phyloP scores from a whole-genome alignment of 192 early-diverging fungal genomes.

The Diversispora epigaea region DNA sequence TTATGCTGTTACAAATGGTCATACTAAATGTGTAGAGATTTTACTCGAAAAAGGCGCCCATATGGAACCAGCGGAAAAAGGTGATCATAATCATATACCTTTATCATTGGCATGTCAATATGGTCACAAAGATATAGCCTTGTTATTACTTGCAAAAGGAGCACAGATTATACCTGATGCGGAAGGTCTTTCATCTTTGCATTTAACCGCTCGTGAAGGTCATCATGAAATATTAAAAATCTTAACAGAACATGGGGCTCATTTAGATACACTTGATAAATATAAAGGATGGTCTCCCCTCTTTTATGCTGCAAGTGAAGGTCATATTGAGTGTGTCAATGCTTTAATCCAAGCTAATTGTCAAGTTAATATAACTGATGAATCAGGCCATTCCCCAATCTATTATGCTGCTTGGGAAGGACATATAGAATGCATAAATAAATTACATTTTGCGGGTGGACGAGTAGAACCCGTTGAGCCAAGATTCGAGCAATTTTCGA shows the following conservation, averaged over 20 bases:
- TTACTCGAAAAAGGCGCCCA: conserved; percentile 66
- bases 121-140: conserved; percentile 84
- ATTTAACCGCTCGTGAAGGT: conserved; percentile 85
- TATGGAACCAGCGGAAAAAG: conserved; percentile 60
- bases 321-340: conserved; percentile 77
- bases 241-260: conserved; percentile 69
- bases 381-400: conserved; percentile 76
- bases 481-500: neutral
- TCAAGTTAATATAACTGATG: conserved; percentile 74
- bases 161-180: conserved; percentile 72
- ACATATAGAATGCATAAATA: conserved; percentile 74
- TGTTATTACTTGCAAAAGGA: conserved; percentile 73
- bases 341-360: conserved; percentile 79
- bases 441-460: conserved; percentile 69
- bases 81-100: conserved; percentile 64
- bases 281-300: conserved; percentile 95
- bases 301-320: conserved; percentile 94
- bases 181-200: conserved; percentile 85
- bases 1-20: conserved; percentile 83
- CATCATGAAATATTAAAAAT: conserved; percentile 68
- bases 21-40: conserved; percentile 70
- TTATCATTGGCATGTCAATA: conserved; percentile 90
- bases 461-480: conserved; percentile 34
- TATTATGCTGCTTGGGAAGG: conserved; percentile 96
- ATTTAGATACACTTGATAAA: conserved; percentile 81